Conservation (phyloP, 306 rosid genomes). For the Hippophae tibetana region DNA sequence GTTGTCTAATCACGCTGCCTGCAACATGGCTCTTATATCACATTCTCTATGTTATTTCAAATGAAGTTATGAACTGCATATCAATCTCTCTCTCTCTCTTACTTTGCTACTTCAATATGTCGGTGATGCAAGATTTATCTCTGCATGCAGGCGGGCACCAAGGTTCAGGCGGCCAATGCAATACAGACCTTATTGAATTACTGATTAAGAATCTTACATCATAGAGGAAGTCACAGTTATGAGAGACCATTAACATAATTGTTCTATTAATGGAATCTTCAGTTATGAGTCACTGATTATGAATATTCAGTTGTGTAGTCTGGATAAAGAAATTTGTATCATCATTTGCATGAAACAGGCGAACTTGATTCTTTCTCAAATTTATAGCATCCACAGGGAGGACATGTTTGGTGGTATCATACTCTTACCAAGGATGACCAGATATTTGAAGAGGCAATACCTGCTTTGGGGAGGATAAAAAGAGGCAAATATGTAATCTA, state of each 20-base stretch:
- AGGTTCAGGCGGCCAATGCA: slow-evolving; percentile 90
- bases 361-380: slow-evolving; percentile 16
- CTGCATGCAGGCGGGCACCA: slow-evolving; percentile 72
- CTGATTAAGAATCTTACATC: slow-evolving; percentile 29
- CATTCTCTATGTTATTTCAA: too few relatives aligned
- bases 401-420: slow-evolving; percentile 5
- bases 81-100: too few relatives aligned
- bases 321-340: slow-evolving; percentile 16
- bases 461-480: slow-evolving; percentile 17
- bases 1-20: too few relatives aligned
- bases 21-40: too few relatives aligned
- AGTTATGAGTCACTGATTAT: too few relatives aligned
- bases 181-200: slow-evolving; percentile 53
- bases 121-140: slow-evolving; percentile 9
- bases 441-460: slow-evolving; percentile 7
- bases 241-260: slow-evolving; percentile 3
- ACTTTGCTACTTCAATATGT: neutral
- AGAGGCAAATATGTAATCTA: slow-evolving; percentile 12
- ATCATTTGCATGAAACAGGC: slow-evolving; percentile 10
- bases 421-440: neutral
- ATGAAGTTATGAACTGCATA: too few relatives aligned
- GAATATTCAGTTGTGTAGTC: slow-evolving; percentile 6
- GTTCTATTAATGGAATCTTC: too few relatives aligned
- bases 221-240: too few relatives aligned
- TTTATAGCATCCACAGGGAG: slow-evolving; percentile 17